A percentile compares a stretch with the other conserved stretches of the same genome.
Conservation (phyloP, 495 filamentous ascomycete genomes). For the Penicillium bovifimosum region DNA sequence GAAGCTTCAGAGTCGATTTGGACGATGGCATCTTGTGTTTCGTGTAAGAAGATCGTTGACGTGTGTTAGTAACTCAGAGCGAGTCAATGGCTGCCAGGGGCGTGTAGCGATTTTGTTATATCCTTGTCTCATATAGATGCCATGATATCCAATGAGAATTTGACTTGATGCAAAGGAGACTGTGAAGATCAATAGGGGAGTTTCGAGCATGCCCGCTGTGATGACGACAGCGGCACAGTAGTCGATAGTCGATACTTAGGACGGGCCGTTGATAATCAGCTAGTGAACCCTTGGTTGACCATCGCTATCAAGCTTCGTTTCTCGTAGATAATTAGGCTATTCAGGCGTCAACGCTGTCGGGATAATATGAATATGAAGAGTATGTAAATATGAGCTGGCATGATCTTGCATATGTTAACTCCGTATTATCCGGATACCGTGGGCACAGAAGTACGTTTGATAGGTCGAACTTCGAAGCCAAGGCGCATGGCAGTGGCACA, state of each 20-base stretch:
- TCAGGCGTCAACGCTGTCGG: not conserved
- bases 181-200: slow-evolving; percentile 15
- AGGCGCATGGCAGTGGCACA: not conserved
- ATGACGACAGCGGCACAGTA: slow-evolving; percentile 16
- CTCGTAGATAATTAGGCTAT: not conserved
- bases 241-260: not conserved
- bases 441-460: not conserved
- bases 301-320: not conserved
- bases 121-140: not conserved
- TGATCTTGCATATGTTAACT: not conserved
- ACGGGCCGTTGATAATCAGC: slow-evolving; percentile 9
- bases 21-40: not conserved
- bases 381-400: not conserved
- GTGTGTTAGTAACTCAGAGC: not conserved
- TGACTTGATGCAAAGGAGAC: not conserved
- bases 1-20: not conserved
- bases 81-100: not conserved
- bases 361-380: too few relatives aligned
- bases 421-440: not conserved
- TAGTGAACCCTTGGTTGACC: not conserved
- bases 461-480: not conserved
- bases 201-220: slow-evolving; percentile 2
- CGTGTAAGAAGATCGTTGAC: not conserved
- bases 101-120: not conserved
- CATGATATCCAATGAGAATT: not conserved